Percentiles rank a stretch among this genome's conserved stretches.
These are phyloP conservation scores for Athelia sp. DNA, from an alignment of 1,284 basidiomycete species.

Conservation along the genomic window DNA sequence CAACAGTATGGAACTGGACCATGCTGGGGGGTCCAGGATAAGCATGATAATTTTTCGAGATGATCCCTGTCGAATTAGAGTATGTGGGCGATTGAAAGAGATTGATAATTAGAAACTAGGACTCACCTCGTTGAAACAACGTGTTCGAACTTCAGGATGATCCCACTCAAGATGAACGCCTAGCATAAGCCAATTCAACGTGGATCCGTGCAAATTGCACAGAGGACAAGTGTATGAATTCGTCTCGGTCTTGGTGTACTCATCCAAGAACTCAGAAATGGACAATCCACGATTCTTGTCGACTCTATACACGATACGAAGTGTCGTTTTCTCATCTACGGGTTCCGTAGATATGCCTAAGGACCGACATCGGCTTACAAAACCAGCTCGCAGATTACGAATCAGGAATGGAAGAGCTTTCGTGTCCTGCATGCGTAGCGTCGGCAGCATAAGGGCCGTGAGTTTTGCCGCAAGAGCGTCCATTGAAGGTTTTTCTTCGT, in stretches of 20 bases:
- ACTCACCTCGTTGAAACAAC: neutral
- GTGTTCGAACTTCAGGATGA: neutral
- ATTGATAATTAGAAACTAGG: neutral
- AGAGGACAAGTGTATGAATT: neutral
- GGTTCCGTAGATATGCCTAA: neutral
- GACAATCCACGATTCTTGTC: neutral
- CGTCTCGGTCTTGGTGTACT: neutral
- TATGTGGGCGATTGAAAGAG: neutral
- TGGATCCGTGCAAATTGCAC: neutral
- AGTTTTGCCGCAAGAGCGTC: too few species aligned
- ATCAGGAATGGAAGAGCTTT: neutral
- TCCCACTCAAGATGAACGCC: neutral
- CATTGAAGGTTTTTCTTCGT: too few species aligned
- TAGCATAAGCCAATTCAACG: neutral
- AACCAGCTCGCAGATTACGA: neutral
- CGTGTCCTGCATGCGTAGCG: neutral
- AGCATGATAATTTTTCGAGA: neutral
- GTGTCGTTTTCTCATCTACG: neutral
- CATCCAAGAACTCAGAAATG: neutral
- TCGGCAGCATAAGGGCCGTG: neutral
- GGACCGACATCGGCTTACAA: neutral
- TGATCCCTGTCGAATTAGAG: neutral
- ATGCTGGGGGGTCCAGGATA: neutral
- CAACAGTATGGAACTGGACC: neutral
- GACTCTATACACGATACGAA: neutral